Evolutionary conservation across 805 yeast genomes (phyloP).

Genomic region (Priceomyces medius): DNA sequence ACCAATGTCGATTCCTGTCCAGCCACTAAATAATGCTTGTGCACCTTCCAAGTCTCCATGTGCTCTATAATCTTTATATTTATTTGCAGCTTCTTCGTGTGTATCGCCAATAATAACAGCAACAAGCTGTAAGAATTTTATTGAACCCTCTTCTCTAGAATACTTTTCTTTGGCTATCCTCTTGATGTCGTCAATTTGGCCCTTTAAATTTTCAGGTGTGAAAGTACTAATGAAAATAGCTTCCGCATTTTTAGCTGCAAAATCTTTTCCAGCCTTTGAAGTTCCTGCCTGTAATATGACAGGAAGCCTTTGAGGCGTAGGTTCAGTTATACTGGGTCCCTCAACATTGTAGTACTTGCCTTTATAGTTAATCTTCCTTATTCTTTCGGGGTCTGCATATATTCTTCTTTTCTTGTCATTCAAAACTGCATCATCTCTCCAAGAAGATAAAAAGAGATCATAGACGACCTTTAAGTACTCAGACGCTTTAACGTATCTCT

Average conservation of each 20-base stretch:
- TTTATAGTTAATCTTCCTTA: slow-evolving; percentile 40
- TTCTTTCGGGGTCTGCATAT: slow-evolving; percentile 38
- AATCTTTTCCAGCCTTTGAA: slow-evolving; percentile 38
- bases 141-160: slow-evolving; percentile 33
- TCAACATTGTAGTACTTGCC: slow-evolving; percentile 43
- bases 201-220: slow-evolving; percentile 27
- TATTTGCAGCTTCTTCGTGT: slow-evolving; percentile 40
- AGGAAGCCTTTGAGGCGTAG: slow-evolving; percentile 46
- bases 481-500: slow-evolving; percentile 40
- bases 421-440: slow-evolving; percentile 45
- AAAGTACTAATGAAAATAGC: slow-evolving; percentile 39
- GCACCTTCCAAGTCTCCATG: slow-evolving; percentile 43
- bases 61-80: slow-evolving; percentile 28
- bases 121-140: slow-evolving; percentile 38
- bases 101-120: slow-evolving; percentile 41
- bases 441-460: slow-evolving; percentile 40
- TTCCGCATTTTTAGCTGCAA: slow-evolving; percentile 46
- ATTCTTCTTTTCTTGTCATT: slow-evolving; percentile 26
- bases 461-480: slow-evolving; percentile 41
- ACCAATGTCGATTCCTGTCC: slow-evolving; percentile 44
- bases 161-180: slow-evolving; percentile 30
- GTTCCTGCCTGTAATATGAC: slow-evolving; percentile 46
- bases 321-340: slow-evolving; percentile 43
- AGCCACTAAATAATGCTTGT: slow-evolving; percentile 38
- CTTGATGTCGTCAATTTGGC: slow-evolving; percentile 29